Conservation (phyloP, 1,284 basidiomycete species). For the Anthracocystis panici-leucophaei region DNA sequence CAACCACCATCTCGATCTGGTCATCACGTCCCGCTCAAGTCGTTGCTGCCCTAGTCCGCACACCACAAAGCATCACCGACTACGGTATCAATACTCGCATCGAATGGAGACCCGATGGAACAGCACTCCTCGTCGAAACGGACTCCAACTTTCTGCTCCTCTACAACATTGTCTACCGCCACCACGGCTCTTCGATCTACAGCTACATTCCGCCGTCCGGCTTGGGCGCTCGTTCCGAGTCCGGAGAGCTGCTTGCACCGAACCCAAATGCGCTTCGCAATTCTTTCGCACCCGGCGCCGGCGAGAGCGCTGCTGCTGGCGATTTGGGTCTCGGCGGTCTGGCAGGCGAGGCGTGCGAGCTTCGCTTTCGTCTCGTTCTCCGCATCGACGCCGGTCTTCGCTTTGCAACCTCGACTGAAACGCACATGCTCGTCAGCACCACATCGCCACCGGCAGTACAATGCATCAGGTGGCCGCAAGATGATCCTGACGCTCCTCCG, state of each 20-base stretch:
- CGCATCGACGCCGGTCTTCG: constrained; percentile 64
- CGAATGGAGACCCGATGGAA: constrained; percentile 58
- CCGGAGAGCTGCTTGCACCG: constrained; percentile 52
- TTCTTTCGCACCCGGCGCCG: constrained; percentile 57
- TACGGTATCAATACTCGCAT: constrained; percentile 62
- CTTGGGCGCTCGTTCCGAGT: constrained; percentile 41
- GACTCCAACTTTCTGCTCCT: constrained; percentile 54
- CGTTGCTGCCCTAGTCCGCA: constrained; percentile 60
- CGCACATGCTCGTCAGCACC: constrained; percentile 64
- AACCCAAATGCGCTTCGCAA: constrained; percentile 41
- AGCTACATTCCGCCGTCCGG: constrained; percentile 58
- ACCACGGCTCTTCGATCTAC: constrained; percentile 43
- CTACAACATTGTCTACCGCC: constrained; percentile 50
- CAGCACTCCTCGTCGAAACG: constrained; percentile 50
- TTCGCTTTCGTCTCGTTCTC: constrained; percentile 60
- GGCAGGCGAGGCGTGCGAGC: constrained; percentile 46
- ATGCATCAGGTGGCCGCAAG: constrained; percentile 64
- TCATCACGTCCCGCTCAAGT: constrained; percentile 61
- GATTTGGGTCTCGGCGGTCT: constrained; percentile 46
- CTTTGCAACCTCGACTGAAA: constrained; percentile 44
- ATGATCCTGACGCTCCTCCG: constrained; percentile 34
- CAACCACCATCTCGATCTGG: constrained; percentile 58
- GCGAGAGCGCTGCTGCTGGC: constrained; percentile 55
- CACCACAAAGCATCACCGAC: constrained; percentile 56
- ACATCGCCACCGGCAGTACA: constrained; percentile 61